Conservation (phyloP, 345 rosid genomes). For the sweet orange (Citrus sinensis) region DNA sequence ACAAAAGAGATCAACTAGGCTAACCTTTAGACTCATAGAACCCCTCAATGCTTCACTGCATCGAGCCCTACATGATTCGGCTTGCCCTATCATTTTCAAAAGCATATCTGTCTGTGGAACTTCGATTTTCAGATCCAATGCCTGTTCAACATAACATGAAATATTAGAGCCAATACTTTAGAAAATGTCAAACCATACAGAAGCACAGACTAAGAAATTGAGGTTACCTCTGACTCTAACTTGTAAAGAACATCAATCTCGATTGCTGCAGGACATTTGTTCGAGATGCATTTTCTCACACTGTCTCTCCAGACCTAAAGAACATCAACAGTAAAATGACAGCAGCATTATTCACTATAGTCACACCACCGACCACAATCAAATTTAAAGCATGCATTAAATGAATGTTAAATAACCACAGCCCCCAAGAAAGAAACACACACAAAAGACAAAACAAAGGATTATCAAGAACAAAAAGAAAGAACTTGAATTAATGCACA, state of each 20-base stretch:
- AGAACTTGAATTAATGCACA: not conserved
- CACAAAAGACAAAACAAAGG: not conserved
- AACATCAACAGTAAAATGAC: conserved; percentile 16
- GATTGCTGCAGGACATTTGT: conserved; percentile 35
- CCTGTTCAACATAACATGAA: conserved; percentile 36
- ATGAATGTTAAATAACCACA: not conserved
- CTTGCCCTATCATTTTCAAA: conserved; percentile 45
- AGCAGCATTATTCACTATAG: not conserved
- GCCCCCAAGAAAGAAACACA: not conserved
- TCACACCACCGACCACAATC: not conserved
- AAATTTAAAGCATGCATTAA: not conserved
- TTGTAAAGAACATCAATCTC: conserved; percentile 60
- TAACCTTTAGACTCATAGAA: conserved; percentile 56
- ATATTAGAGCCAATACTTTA: conserved; percentile 9
- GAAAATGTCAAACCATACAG: conserved; percentile 5
- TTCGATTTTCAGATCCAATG: conserved; percentile 65
- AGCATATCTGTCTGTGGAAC: conserved; percentile 59
- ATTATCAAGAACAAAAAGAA: not conserved
- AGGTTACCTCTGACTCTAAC: conserved; percentile 73
- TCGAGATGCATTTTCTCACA: conserved; percentile 44
- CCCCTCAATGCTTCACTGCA: conserved; percentile 54
- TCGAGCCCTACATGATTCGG: conserved; percentile 53
- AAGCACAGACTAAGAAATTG: conserved; percentile 5
- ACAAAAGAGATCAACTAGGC: conserved; percentile 8
- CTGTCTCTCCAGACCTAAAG: conserved; percentile 57